Evolutionary conservation across 345 rosid genomes (phyloP).

Genomic region (Toxicodendron radicans): DNA sequence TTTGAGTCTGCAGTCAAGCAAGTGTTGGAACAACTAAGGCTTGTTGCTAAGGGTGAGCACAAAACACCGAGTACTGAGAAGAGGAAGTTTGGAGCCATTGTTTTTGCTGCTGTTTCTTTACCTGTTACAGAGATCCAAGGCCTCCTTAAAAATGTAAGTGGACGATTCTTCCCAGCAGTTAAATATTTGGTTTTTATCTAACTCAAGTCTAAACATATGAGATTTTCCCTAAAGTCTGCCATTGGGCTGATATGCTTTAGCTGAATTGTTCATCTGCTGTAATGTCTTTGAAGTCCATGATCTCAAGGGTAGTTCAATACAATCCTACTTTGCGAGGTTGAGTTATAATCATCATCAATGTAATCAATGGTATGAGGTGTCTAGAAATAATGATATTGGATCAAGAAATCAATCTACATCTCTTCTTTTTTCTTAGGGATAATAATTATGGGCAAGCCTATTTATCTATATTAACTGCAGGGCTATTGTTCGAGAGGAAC

Average conservation of each 20-base stretch:
- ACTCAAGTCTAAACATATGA: not conserved
- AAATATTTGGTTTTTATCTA: not conserved
- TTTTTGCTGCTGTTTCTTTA: constrained; percentile 77
- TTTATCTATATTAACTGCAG: not conserved
- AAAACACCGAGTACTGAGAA: constrained; percentile 57
- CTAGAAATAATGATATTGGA: not conserved
- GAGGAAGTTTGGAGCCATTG: constrained; percentile 65
- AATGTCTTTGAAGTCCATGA: not conserved
- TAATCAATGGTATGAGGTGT: not conserved
- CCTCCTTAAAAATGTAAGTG: constrained; percentile 63
- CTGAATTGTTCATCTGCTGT: not conserved
- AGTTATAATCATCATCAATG: not conserved
- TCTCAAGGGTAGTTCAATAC: not conserved
- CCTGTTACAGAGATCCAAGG: constrained; percentile 50
- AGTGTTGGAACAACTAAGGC: constrained; percentile 70
- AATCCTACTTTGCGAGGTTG: not conserved
- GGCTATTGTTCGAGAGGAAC: not conserved
- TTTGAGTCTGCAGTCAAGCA: constrained; percentile 71
- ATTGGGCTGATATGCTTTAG: not conserved
- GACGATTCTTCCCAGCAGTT: not conserved
- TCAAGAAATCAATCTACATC: not conserved
- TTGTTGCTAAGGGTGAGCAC: constrained; percentile 69
- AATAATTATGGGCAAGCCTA: not conserved
- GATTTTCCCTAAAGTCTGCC: not conserved
- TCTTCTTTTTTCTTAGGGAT: constrained; percentile 1